Conservation (phyloP, 192 early-diverging fungal species). For the Coemansia nantahalensis region DNA sequence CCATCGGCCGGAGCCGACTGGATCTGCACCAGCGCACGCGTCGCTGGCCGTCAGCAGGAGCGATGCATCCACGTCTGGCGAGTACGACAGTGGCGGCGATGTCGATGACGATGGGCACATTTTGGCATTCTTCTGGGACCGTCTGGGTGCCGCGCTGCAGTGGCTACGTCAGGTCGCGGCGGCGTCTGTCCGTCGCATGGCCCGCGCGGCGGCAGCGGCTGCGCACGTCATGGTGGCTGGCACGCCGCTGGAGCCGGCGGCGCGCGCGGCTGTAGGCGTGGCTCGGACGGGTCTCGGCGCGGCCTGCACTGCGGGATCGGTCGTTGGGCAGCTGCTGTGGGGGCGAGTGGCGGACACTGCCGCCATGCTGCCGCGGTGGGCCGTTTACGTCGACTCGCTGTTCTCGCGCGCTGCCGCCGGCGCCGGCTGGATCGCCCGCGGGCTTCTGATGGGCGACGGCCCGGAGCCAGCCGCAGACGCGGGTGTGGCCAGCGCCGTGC, state of each 20-base stretch:
- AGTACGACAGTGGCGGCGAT: too few relatives aligned
- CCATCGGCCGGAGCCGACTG: too few relatives aligned
- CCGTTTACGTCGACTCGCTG: constrained; percentile 3
- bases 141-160: neutral
- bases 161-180: constrained; percentile 4
- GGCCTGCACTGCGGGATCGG: neutral
- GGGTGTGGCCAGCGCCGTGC: constrained; percentile 14
- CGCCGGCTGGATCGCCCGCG: neutral
- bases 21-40: too few relatives aligned
- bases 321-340: constrained; percentile 3
- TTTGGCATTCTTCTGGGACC: neutral
- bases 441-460: neutral
- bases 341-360: neutral
- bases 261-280: neutral
- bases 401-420: neutral
- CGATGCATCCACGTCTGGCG: too few relatives aligned
- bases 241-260: neutral
- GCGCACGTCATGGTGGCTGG: neutral
- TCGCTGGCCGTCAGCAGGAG: too few relatives aligned
- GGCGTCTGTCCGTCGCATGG: neutral
- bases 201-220: neutral
- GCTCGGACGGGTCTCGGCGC: neutral
- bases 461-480: constrained; percentile 1
- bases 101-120: neutral
- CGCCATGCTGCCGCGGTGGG: neutral